A percentile compares a stretch with the other conserved stretches of the same genome.
These are phyloP conservation scores for Russula virescens DNA, from an alignment of 768 basidiomycete species.

Conservation along the genomic window DNA sequence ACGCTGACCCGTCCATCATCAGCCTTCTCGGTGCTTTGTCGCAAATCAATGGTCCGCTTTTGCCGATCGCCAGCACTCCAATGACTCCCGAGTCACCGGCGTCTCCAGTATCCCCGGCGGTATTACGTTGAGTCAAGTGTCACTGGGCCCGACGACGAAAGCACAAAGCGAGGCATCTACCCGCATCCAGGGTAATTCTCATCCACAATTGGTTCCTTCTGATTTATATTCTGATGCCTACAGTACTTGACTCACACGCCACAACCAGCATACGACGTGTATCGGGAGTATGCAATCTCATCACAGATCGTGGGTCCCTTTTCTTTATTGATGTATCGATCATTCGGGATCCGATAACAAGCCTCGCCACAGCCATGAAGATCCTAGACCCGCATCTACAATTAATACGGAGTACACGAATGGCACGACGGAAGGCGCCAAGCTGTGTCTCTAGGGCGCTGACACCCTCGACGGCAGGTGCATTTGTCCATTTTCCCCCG, in stretches of 20 bases:
- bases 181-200: conserved; percentile 68
- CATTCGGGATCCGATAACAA: neutral
- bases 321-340: neutral
- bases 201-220: neutral
- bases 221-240: conserved; percentile 4
- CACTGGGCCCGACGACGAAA: conserved; percentile 23
- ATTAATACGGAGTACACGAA: conserved; percentile 77
- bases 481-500: conserved; percentile 16
- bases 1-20: conserved; percentile 88
- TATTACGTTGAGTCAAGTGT: conserved; percentile 1
- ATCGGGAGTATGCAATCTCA: conserved; percentile 83
- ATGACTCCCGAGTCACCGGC: conserved; percentile 20
- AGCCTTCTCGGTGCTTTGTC: conserved; percentile 80
- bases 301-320: conserved; percentile 81
- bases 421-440: conserved; percentile 85
- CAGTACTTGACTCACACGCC: no score
- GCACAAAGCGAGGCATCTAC: conserved; percentile 56
- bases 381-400: conserved; percentile 83
- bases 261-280: conserved; percentile 76
- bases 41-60: conserved; percentile 42
- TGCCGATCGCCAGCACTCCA: conserved; percentile 30
- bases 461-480: conserved; percentile 86
- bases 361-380: conserved; percentile 56
- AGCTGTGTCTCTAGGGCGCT: conserved; percentile 78
- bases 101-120: conserved; percentile 8